A percentile compares a stretch with the other conserved stretches of the same genome.
Conservation (phyloP, 768 basidiomycete species). For the Kwoniella bestiolae region DNA sequence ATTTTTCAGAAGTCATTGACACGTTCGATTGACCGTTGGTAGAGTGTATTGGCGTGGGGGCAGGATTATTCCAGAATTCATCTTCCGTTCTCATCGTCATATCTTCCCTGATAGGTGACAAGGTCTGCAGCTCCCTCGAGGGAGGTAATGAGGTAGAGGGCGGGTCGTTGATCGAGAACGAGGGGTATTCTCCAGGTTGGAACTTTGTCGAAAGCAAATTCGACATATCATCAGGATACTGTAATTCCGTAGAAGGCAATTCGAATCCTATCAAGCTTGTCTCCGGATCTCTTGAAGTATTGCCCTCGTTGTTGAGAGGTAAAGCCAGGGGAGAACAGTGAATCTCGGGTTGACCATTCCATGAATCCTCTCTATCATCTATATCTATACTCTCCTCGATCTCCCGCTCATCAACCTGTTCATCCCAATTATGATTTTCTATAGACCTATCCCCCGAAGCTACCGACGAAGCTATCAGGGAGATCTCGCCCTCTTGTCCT, state of each 20-base stretch:
- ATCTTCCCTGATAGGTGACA: constrained; percentile 16
- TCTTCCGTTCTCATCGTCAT: constrained; percentile 7
- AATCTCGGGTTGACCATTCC: constrained; percentile 41
- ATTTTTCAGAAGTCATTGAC: constrained; percentile 4
- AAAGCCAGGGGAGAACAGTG: constrained; percentile 41
- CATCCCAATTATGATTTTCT: constrained; percentile 6
- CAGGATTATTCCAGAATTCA: constrained; percentile 6
- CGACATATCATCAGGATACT: constrained; percentile 46
- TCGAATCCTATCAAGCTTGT: constrained; percentile 33
- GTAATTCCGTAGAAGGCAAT: constrained; percentile 30
- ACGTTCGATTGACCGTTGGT: background rate
- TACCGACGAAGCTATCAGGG: constrained; percentile 40
- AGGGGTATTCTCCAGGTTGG: constrained; percentile 16
- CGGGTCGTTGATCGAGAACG: constrained; percentile 21
- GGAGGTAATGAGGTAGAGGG: background rate
- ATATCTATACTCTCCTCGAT: background rate
- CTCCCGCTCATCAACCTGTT: constrained; percentile 10
- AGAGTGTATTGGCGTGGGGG: background rate
- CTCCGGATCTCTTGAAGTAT: constrained; percentile 27
- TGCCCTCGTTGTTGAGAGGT: constrained; percentile 20
- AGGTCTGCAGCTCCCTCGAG: background rate
- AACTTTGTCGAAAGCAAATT: constrained; percentile 43
- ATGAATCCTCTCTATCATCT: constrained; percentile 30
- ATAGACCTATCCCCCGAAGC: constrained; percentile 12
- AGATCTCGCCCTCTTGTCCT: constrained; percentile 51